Conservation (phyloP, 441 rosid species). For the Kokia cookei region DNA sequence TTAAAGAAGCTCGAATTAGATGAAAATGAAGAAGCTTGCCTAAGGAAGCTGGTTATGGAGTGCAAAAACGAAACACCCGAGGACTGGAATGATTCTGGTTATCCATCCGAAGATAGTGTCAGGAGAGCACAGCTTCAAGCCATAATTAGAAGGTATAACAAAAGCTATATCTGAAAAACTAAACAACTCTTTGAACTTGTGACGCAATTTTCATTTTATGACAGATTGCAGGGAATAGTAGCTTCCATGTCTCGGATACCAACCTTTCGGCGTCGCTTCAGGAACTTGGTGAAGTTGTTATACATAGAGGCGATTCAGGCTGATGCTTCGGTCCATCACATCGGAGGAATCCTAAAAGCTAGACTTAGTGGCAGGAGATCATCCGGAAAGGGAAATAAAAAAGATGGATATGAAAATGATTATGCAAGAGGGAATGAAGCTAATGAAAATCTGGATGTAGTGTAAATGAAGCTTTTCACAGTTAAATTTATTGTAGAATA, state of each 20-base stretch:
- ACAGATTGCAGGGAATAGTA: conserved; percentile 75
- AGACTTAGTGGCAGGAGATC: conserved; percentile 5
- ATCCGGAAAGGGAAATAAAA: background rate
- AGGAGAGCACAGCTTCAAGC: conserved; percentile 86
- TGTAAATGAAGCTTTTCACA: conserved; percentile 3
- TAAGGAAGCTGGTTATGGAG: conserved; percentile 43
- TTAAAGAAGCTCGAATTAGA: conserved; percentile 50
- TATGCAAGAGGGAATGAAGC: background rate
- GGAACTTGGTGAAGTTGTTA: conserved; percentile 53
- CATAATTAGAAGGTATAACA: conserved; percentile 57
- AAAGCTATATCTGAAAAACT: background rate
- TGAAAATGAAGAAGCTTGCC: conserved; percentile 52
- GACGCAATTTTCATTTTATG: background rate
- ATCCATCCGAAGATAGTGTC: conserved; percentile 49
- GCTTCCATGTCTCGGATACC: conserved; percentile 70
- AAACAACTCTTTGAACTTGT: background rate
- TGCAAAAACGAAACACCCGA: conserved; percentile 52
- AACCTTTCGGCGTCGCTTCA: conserved; percentile 64
- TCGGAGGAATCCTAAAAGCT: conserved; percentile 32
- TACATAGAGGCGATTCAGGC: conserved; percentile 56
- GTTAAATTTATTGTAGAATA: background rate
- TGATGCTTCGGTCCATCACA: conserved; percentile 29
- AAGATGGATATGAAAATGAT: conserved; percentile 13
- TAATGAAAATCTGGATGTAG: conserved; percentile 10
- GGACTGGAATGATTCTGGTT: conserved; percentile 58